phyloP scores from a whole-genome alignment of 805 yeast genomes.

The Brettanomyces sp. region DNA sequence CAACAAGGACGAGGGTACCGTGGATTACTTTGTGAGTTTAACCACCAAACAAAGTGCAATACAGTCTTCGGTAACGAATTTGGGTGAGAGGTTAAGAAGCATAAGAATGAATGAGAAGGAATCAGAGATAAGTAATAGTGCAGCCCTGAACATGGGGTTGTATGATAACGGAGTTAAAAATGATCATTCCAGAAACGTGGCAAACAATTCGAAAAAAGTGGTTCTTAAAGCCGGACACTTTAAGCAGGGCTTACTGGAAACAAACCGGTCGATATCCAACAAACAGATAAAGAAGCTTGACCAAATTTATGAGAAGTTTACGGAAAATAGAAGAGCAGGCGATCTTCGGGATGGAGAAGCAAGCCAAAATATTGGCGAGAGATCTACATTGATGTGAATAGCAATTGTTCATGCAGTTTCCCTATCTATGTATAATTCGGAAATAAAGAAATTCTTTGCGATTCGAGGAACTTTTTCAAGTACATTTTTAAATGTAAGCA shows the following conservation, averaged over 20 bases:
- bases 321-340: slow-evolving; percentile 59
- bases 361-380: slow-evolving; percentile 73
- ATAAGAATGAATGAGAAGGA: slow-evolving; percentile 9
- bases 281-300: slow-evolving; percentile 58
- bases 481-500: no score
- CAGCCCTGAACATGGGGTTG: slow-evolving; percentile 32
- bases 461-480: no score
- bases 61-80: slow-evolving; percentile 6
- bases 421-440: no score
- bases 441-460: no score
- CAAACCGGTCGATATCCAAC: slow-evolving; percentile 82
- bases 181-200: background rate
- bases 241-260: slow-evolving; percentile 53
- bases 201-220: background rate
- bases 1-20: slow-evolving; percentile 2
- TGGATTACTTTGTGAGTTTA: slow-evolving; percentile 10
- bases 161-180: background rate
- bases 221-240: slow-evolving; percentile 47
- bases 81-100: slow-evolving; percentile 13
- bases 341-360: slow-evolving; percentile 82
- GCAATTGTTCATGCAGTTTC: no score
- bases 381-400: slow-evolving; percentile 65
- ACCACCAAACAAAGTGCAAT: slow-evolving; percentile 1
- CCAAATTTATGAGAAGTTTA: slow-evolving; percentile 61
- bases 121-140: slow-evolving; percentile 8